A percentile compares a stretch with the other conserved stretches of the same genome.
These are phyloP conservation scores for Xylariaceae sp. DNA, from an alignment of 2,329 filamentous ascomycete species.

Conservation along the genomic window DNA sequence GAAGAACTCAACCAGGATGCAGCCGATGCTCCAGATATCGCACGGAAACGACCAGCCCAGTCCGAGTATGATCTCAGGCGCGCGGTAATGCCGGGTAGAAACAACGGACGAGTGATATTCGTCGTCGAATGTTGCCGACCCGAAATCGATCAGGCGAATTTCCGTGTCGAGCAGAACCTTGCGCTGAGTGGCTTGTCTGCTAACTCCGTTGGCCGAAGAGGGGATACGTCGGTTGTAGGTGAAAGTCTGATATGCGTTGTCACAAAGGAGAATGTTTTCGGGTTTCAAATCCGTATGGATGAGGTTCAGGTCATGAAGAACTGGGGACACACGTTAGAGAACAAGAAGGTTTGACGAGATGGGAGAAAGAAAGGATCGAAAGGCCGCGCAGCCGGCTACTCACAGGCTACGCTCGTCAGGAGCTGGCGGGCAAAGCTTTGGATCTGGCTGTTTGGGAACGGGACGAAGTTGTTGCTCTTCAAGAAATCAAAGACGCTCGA, in stretches of 20 bases:
- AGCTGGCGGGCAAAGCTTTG: slow-evolving; percentile 94
- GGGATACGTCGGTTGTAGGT: slow-evolving; percentile 66
- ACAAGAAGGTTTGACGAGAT: background rate
- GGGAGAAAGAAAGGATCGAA: background rate
- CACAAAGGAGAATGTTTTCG: slow-evolving; percentile 63
- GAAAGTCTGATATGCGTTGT: slow-evolving; percentile 62
- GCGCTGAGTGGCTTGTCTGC: slow-evolving; percentile 57
- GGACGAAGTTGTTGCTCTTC: slow-evolving; percentile 90
- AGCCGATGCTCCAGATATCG: slow-evolving; percentile 70
- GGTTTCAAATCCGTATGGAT: slow-evolving; percentile 83
- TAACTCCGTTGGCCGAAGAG: slow-evolving; percentile 56
- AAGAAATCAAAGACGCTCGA: slow-evolving; percentile 98
- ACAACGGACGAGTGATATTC: slow-evolving; percentile 69
- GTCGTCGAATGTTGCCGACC: slow-evolving; percentile 66
- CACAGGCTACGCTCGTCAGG: slow-evolving; percentile 96
- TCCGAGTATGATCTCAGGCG: slow-evolving; percentile 65
- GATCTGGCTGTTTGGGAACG: slow-evolving; percentile 97
- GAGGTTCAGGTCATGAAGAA: slow-evolving; percentile 92
- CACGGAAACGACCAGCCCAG: slow-evolving; percentile 68
- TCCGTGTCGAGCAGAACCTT: slow-evolving; percentile 63
- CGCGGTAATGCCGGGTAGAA: slow-evolving; percentile 63
- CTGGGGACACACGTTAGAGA: slow-evolving; percentile 39
- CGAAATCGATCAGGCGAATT: slow-evolving; percentile 66
- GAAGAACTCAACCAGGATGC: slow-evolving; percentile 67
- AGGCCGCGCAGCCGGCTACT: no score